Base-by-base conservation (phyloP, 352 stramenopile species). In the Thraustotheca clavata region DNA sequence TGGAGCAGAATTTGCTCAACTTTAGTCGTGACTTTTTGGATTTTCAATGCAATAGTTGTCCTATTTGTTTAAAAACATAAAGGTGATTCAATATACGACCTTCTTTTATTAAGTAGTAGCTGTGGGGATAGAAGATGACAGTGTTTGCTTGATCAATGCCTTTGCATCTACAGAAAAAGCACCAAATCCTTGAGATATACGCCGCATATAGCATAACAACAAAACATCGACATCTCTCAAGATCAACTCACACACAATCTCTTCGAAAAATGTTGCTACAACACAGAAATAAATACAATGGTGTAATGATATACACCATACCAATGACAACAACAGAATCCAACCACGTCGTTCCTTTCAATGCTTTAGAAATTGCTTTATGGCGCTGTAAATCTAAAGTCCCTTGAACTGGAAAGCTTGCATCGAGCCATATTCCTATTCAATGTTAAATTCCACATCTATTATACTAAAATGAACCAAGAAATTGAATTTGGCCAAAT, bases 221-320 rank as follows among this genome's bases (percentile, higher is more conserved):
- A 92, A 71, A 32, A 60, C 76, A 38, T 90, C 78, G 32, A 89
- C 70, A 40, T 92, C 83, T 26, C 81, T 77, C 77, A 89, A 86
- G 6, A 89, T 76, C 26, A 92, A 67, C 31, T 91, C 79, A 12
- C 86, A 62, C n/a, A 92, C 76, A 22, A 92, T 75, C 60, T 92
- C 83, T 24, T 92, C 77, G 18, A 92, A 68, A 48, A 91, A 91
- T 16, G 20, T 47, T 11, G 43, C 43, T 65, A 65, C 22, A 48
- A 29, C 4, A 12, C 26, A 2, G 38, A 14, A 1, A 20, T n/a
- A 16, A 6, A 60, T 32, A 3, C 27, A 14, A 16, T 59, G n/a
- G 49, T 2, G n/a, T 2, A 9, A 47, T 38, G 50, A 18, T 1
- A 1, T 4, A 26, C 12, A 49, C 26, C 6, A 26, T 65, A 65